Evolutionary conservation across 345 rosid genomes (phyloP).

Genomic region (Mercurialis annua): DNA sequence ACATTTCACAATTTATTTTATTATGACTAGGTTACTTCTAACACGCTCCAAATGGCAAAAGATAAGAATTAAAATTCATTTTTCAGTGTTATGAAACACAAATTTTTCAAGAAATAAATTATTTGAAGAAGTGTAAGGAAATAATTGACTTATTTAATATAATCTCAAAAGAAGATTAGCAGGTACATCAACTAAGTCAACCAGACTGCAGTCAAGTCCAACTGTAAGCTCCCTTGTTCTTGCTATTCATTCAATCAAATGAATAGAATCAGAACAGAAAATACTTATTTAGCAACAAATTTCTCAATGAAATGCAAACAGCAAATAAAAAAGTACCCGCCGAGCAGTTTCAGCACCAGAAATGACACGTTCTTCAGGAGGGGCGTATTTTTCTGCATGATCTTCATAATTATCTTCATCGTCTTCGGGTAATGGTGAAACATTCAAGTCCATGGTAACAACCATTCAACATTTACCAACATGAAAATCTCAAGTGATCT

Average conservation of each 20-base stretch:
- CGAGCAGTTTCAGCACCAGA: constrained; percentile 62
- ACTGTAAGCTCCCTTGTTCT: background rate
- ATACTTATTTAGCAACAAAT: background rate
- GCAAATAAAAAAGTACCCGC: constrained; percentile 43
- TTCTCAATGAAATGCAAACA: background rate
- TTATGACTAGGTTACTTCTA: no score
- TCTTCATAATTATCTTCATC: constrained; percentile 60
- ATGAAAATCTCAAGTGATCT: constrained; percentile 13
- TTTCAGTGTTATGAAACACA: no score
- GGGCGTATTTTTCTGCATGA: constrained; percentile 38
- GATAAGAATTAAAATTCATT: no score
- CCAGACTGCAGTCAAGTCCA: background rate
- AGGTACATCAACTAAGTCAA: background rate
- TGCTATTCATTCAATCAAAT: background rate
- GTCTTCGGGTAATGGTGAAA: constrained; percentile 64
- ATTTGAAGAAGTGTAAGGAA: no score
- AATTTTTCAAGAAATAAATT: no score
- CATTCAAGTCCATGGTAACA: constrained; percentile 79
- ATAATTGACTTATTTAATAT: background rate
- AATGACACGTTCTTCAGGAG: constrained; percentile 52
- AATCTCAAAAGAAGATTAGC: background rate
- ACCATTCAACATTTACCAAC: constrained; percentile 51
- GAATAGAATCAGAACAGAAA: background rate
- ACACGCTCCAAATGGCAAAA: no score
- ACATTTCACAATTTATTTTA: no score